phyloP scores from a whole-genome alignment of 2,329 filamentous ascomycete species.

The Chrysoporthe puriensis region DNA sequence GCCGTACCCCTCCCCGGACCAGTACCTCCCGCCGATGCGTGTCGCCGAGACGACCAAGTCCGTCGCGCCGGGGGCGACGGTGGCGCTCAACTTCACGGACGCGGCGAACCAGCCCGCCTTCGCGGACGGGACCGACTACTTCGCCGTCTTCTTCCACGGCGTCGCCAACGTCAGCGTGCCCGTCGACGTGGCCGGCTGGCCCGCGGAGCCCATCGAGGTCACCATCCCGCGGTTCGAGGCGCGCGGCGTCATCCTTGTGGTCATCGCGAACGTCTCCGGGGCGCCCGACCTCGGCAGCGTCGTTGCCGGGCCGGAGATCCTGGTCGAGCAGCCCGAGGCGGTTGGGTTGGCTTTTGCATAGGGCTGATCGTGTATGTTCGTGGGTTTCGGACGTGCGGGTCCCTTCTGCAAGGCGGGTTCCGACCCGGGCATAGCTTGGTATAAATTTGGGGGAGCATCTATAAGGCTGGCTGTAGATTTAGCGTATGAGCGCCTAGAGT shows the following conservation, averaged over 20 bases:
- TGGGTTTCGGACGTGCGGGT: too few species aligned
- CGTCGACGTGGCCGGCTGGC: conserved; percentile 37
- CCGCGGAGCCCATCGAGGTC: conserved; percentile 35
- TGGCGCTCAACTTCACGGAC: conserved; percentile 39
- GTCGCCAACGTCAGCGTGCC: conserved; percentile 41
- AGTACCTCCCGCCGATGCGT: conserved; percentile 40
- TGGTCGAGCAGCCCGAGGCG: conserved; percentile 41
- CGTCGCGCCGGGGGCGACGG: conserved; percentile 37
- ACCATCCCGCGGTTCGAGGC: conserved; percentile 43
- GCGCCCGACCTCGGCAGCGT: conserved; percentile 43
- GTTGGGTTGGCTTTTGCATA: neutral
- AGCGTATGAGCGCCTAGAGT: too few species aligned
- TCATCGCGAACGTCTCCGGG: conserved; percentile 41
- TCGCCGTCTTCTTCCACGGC: conserved; percentile 47
- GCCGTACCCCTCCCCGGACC: conserved; percentile 41
- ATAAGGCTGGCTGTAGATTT: too few species aligned
- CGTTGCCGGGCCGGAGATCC: conserved; percentile 43
- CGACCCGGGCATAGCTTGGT: too few species aligned
- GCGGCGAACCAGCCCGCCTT: conserved; percentile 36
- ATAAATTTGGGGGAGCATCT: too few species aligned
- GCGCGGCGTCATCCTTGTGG: conserved; percentile 42
- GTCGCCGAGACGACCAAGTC: conserved; percentile 34
- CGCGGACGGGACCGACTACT: conserved; percentile 39
- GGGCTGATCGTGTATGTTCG: neutral
- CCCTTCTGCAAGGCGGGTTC: too few species aligned